A percentile compares a stretch with the other conserved stretches of the same genome.
phyloP scores from a whole-genome alignment of 306 rosid genomes.

The Betula pendula region DNA sequence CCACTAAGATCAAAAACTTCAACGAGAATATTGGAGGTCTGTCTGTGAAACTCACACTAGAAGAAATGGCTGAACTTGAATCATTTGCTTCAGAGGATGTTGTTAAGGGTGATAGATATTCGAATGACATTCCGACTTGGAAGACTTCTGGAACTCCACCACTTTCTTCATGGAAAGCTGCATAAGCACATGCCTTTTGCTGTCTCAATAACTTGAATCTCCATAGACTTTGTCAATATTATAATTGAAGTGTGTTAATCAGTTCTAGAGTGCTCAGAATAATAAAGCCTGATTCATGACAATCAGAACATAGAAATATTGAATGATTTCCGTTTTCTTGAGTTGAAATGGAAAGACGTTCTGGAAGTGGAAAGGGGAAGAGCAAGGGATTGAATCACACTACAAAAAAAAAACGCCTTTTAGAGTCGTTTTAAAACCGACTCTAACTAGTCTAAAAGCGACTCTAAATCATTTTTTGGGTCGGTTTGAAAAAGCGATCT shows the following conservation, averaged over 20 bases:
- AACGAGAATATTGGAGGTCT: slow-evolving; percentile 63
- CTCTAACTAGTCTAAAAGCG: no score
- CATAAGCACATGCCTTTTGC: slow-evolving; percentile 2
- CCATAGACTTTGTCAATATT: no score
- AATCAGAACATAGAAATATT: no score
- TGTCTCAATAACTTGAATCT: neutral
- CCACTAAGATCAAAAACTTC: slow-evolving; percentile 64
- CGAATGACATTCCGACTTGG: slow-evolving; percentile 22
- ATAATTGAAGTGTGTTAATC: neutral
- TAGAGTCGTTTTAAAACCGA: no score
- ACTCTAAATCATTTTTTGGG: no score
- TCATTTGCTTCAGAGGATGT: slow-evolving; percentile 44
- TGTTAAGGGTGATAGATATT: slow-evolving; percentile 50
- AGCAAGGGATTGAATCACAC: no score
- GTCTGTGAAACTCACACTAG: slow-evolving; percentile 55
- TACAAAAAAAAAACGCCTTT: no score
- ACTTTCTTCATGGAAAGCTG: slow-evolving; percentile 49
- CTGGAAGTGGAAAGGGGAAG: no score
- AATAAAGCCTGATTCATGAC: neutral
- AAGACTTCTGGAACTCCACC: slow-evolving; percentile 54
- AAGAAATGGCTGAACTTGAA: slow-evolving; percentile 63
- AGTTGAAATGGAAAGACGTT: no score
- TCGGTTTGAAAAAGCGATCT: no score
- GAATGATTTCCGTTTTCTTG: no score
- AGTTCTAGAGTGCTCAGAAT: neutral